Percentiles rank a stretch among this genome's conserved stretches.
Conservation (phyloP, 2,329 filamentous ascomycete genomes). For the Orbilia javanica region DNA sequence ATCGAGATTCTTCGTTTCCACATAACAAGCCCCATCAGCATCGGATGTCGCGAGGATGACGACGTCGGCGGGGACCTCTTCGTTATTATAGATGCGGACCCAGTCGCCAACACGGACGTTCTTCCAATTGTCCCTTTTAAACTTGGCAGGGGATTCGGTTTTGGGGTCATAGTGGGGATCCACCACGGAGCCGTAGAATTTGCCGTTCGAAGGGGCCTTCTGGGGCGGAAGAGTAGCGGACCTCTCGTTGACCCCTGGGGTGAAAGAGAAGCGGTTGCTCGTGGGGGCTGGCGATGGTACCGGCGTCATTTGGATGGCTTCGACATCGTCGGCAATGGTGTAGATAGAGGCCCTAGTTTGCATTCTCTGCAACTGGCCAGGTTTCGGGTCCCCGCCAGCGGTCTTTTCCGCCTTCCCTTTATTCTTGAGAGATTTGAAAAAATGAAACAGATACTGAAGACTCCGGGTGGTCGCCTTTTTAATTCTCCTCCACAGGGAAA, state of each 20-base stretch:
- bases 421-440: slow-evolving; percentile 68
- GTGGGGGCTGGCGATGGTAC: slow-evolving; percentile 82
- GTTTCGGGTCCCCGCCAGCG: slow-evolving; percentile 63
- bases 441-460: slow-evolving; percentile 68
- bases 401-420: slow-evolving; percentile 63
- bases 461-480: slow-evolving; percentile 86
- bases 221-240: slow-evolving; percentile 46
- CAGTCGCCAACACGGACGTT: slow-evolving; percentile 95
- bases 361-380: slow-evolving; percentile 59
- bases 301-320: slow-evolving; percentile 90
- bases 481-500: slow-evolving; percentile 85
- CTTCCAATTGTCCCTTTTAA: slow-evolving; percentile 96
- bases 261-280: slow-evolving; percentile 65
- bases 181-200: slow-evolving; percentile 75
- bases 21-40: slow-evolving; percentile 91
- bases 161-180: slow-evolving; percentile 73
- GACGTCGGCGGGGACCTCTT: slow-evolving; percentile 93
- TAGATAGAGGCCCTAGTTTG: slow-evolving; percentile 62
- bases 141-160: slow-evolving; percentile 75
- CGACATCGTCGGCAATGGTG: slow-evolving; percentile 69
- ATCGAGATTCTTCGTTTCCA: slow-evolving; percentile 98
- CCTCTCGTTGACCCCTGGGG: slow-evolving; percentile 59
- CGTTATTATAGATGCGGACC: slow-evolving; percentile 94
- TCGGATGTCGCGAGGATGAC: slow-evolving; percentile 94
- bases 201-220: slow-evolving; percentile 49